phyloP scores from a whole-genome alignment of 768 basidiomycete genomes.

The Suillus luteus region DNA sequence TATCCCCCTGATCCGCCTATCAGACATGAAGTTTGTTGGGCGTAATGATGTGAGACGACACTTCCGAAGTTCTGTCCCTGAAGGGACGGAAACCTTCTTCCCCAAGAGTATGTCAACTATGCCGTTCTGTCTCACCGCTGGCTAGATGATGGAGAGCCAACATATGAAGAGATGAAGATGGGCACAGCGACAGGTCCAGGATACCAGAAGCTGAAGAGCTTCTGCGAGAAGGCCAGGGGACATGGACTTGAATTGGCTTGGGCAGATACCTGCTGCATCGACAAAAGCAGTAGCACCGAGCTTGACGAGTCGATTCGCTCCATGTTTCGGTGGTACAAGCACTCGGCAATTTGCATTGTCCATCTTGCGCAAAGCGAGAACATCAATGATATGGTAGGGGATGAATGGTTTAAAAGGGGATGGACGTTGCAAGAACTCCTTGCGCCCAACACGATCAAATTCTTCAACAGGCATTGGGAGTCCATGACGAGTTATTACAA shows the following conservation, averaged over 20 bases:
- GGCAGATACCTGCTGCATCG: conserved; percentile 7
- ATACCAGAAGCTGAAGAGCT: conserved; percentile 1
- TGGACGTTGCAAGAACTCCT: conserved; percentile 9
- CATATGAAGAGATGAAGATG: neutral
- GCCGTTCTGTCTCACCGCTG: conserved; percentile 7
- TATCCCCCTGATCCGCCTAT: neutral
- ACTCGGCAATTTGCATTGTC: conserved; percentile 1
- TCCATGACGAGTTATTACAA: neutral
- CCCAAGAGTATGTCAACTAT: neutral
- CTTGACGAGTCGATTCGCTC: conserved; percentile 10
- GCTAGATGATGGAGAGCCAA: neutral
- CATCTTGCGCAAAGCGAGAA: neutral
- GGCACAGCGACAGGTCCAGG: neutral
- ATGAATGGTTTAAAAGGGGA: conserved; percentile 4
- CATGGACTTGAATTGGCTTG: neutral
- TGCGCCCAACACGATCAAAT: neutral
- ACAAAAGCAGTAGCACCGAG: conserved; percentile 4
- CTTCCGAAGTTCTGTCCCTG: neutral
- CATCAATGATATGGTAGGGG: neutral
- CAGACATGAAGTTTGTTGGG: conserved; percentile 1
- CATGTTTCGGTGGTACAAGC: conserved; percentile 7
- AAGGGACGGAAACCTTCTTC: too few species aligned
- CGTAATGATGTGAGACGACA: neutral
- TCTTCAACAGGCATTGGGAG: conserved; percentile 1
- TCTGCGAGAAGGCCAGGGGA: neutral